These are phyloP conservation scores for Wallacemonas sp. DNA, from an alignment of 208 protist species.

Conservation along the genomic window DNA sequence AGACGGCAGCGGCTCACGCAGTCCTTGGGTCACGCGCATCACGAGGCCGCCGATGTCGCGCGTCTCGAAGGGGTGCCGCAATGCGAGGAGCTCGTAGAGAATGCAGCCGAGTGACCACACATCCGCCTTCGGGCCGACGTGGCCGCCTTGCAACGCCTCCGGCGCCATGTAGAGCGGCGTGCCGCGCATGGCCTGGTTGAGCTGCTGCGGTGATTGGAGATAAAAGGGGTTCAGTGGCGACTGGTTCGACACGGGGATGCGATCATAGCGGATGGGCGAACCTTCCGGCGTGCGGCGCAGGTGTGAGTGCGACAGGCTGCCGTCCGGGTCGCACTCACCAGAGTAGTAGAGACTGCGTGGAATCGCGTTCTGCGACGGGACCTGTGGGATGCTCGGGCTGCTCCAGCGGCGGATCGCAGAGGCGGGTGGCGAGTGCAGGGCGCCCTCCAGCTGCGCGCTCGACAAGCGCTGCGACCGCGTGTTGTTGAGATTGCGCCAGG, in stretches of 20 bases:
- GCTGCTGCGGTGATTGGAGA: conserved; percentile 13
- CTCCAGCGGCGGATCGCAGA: background rate
- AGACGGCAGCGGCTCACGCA: conserved; percentile 58
- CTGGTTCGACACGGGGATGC: background rate
- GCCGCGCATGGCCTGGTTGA: conserved; percentile 78
- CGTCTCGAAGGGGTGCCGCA: conserved; percentile 86
- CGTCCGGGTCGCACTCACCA: background rate
- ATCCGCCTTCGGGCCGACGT: conserved; percentile 72
- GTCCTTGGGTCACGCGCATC: conserved; percentile 72
- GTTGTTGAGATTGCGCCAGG: conserved; percentile 15
- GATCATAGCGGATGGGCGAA: background rate
- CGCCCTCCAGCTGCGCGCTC: background rate
- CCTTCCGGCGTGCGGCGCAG: conserved; percentile 4
- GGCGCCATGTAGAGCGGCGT: conserved; percentile 96
- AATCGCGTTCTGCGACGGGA: background rate
- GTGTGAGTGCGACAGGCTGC: background rate
- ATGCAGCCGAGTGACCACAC: conserved; percentile 94
- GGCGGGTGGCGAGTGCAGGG: background rate
- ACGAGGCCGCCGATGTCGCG: conserved; percentile 73
- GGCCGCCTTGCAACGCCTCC: conserved; percentile 85
- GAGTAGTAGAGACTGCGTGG: background rate
- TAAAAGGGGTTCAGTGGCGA: conserved; percentile 13
- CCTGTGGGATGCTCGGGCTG: background rate
- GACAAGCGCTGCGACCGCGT: conserved; percentile 11
- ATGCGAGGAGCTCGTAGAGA: conserved; percentile 85